These are phyloP conservation scores for Eucalyptus cloeziana DNA, from an alignment of 345 rosid species.

Conservation along the genomic window DNA sequence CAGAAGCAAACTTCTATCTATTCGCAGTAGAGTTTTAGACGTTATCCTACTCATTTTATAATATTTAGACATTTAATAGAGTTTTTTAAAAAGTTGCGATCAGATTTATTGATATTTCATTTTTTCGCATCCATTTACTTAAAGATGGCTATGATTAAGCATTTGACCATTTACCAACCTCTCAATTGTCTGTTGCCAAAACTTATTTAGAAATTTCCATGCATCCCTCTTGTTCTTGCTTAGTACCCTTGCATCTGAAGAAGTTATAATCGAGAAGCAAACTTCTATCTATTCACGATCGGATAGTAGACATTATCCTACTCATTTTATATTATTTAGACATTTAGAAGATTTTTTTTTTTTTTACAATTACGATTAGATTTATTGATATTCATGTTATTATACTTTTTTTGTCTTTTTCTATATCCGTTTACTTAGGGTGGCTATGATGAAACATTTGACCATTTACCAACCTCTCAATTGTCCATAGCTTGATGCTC, in stretches of 20 bases:
- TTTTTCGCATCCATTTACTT: not conserved
- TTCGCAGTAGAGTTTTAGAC: too few species aligned
- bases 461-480: not conserved
- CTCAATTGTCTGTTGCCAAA: not conserved
- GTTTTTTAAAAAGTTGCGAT: too few species aligned
- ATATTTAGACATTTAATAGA: not conserved
- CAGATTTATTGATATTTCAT: too few species aligned
- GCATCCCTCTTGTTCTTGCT: not conserved
- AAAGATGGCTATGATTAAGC: not conserved
- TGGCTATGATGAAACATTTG: not conserved
- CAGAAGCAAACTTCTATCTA: too few species aligned
- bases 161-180: not conserved
- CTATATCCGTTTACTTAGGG: not conserved
- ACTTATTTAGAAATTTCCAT: not conserved
- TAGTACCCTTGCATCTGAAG: not conserved
- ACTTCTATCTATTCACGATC: not conserved
- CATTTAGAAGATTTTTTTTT: too few species aligned
- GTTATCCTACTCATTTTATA: not conserved
- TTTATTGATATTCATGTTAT: too few species aligned
- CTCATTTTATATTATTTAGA: too few species aligned
- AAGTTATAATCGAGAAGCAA: not conserved
- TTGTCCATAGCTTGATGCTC: not conserved
- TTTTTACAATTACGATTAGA: too few species aligned
- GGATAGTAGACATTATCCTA: too few species aligned
- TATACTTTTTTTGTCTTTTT: too few species aligned